Evolutionary conservation across 2,329 filamentous ascomycete species (phyloP), one percentile per base, ranked within the genome.

Genomic region (Alternaria gaisen): DNA sequence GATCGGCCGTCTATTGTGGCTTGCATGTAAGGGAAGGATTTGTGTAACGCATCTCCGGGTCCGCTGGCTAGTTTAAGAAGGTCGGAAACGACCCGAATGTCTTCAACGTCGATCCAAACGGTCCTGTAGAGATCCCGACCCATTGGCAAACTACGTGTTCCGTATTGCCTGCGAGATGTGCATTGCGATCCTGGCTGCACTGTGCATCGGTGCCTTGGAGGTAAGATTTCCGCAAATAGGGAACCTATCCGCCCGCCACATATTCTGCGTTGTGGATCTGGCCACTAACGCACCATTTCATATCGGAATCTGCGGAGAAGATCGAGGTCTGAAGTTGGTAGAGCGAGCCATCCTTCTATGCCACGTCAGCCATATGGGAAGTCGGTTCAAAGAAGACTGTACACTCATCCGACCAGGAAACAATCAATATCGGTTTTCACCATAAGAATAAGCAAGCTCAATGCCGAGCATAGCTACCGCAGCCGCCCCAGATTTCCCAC

Each of bases 401-500:
- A 38, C 11, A 20, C 46, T 36, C 20, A 28, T 16, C 11, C n/a
- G 12, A 18, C n/a, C 16, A 11, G 32, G 14, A 36, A 6, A 36
- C 32, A 9, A 26, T 20, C 40, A 40, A 41, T 53, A 47, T 20
- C 26, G 8, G 51, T 16, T n/a, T 18, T 14, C 22, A 32, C 32
- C 47, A 34, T 38, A 28, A 26, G 12, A 22, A 28, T 34, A 28
- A 42, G 16, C 12, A 28, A 4, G 10, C 10, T 42, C 41, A 57
- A 36, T 53, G 47, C 53, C 58, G 53, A 48, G 24, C 26, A 30
- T 22, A 54, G 38, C 32, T 47, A 47, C 46, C 53, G 58, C 46
- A 26, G 32, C 36, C 32, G 57, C 53, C 56, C 50, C 61, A 51
- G 58, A 61, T 64, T 64, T 60, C 43, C 51, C 30, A 55, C 50